Conservation (phyloP, 176 grass and related monocot genomes). For the Oryza meridionalis region DNA sequence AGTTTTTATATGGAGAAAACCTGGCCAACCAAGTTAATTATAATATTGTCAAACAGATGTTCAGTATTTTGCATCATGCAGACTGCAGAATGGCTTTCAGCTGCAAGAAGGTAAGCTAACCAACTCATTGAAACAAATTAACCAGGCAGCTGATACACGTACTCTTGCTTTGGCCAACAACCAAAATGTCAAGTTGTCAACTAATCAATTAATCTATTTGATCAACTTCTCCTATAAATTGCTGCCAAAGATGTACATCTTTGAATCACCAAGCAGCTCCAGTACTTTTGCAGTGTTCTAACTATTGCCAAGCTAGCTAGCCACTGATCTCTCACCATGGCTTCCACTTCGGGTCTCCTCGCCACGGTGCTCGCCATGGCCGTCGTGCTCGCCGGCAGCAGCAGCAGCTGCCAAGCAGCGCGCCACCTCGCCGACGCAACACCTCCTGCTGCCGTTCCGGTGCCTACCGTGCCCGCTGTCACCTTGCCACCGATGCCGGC, state of each 20-base stretch:
- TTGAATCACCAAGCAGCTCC: neutral
- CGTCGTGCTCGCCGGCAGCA: constrained; percentile 10
- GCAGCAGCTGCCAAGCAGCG: neutral
- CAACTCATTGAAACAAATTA: neutral
- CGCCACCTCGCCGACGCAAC: constrained; percentile 38
- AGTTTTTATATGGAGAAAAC: neutral
- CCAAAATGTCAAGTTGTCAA: neutral
- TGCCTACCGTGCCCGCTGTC: neutral
- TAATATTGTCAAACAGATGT: neutral
- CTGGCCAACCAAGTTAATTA: neutral
- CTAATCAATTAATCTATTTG: neutral
- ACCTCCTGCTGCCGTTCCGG: neutral
- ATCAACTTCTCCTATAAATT: constrained; percentile 33
- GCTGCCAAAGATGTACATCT: neutral
- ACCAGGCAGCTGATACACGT: neutral
- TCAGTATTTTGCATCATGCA: neutral
- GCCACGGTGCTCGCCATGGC: constrained; percentile 13
- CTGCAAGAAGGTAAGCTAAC: neutral
- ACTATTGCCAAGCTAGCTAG: neutral
- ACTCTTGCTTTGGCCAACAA: constrained; percentile 19
- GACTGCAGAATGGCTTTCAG: neutral
- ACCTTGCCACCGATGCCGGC: constrained; percentile 27
- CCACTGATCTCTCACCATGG: neutral
- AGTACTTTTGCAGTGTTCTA: neutral
- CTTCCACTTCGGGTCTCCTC: neutral